Evolutionary conservation across 192 early-diverging fungal genomes (phyloP).

Genomic region (Dissophora ornata): DNA sequence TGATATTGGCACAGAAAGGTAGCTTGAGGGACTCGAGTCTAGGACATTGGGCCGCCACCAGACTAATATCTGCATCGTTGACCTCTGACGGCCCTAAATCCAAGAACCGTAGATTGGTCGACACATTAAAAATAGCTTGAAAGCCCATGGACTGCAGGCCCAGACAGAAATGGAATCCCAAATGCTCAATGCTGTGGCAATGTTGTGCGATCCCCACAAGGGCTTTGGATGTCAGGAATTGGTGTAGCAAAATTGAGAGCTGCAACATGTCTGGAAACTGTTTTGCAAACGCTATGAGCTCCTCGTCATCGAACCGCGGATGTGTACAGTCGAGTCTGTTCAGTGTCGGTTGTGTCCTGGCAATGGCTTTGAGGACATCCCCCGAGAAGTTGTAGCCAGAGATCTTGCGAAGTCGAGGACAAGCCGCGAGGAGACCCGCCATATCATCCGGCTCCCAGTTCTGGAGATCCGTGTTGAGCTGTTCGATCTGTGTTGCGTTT

Average conservation of each 20-base stretch:
- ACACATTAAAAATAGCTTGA: conserved; percentile 25
- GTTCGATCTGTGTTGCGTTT: not conserved
- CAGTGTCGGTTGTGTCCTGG: conserved; percentile 15
- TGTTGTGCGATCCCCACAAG: conserved; percentile 18
- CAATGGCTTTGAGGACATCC: conserved; percentile 27
- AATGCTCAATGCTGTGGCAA: conserved; percentile 22
- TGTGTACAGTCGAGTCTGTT: conserved; percentile 31
- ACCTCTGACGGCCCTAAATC: conserved; percentile 36
- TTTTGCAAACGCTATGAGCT: conserved; percentile 30
- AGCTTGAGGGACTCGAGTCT: conserved; percentile 34
- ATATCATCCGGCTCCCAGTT: conserved; percentile 33
- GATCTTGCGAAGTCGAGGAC: conserved; percentile 11
- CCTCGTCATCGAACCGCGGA: conserved; percentile 40
- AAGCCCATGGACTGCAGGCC: conserved; percentile 22
- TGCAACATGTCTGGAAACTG: conserved; percentile 24
- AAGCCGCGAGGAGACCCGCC: conserved; percentile 7
- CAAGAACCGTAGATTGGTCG: conserved; percentile 14
- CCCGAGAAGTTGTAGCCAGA: conserved; percentile 35
- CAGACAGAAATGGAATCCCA: conserved; percentile 42
- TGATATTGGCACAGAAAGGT: conserved; percentile 40
- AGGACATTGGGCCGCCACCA: conserved; percentile 29
- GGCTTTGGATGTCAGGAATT: conserved; percentile 27
- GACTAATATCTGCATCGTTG: conserved; percentile 15
- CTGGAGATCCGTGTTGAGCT: conserved; percentile 28
- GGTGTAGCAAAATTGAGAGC: conserved; percentile 35